Base-by-base conservation (phyloP, 1,284 basidiomycete species). In the Sanghuangporus weigelae region DNA sequence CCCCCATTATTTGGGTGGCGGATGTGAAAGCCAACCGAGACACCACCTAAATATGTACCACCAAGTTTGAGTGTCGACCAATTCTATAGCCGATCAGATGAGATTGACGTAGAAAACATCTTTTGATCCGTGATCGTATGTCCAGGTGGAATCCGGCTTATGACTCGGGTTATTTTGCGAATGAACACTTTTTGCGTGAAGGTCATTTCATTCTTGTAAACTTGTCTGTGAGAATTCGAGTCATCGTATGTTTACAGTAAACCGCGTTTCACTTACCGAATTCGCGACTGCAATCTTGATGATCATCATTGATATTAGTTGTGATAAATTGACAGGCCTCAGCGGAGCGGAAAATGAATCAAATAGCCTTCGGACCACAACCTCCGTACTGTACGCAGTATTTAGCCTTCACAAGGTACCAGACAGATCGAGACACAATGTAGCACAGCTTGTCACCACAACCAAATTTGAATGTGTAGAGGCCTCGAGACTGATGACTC, bases 11-110 rank as follows among this genome's bases (percentile, higher is more conserved):
- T 19, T 31, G 58, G n/a, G 39, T 54, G 21, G 39, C 60, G 53
- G 60, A 31, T 31, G 21, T 46, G 39, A 38, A 51, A 19, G 51
- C 19, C 60, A 53, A 61, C 60, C 60, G 60, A 60, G 49, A 51
- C 40, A 31, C 48, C 10, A 39, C 58, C 58, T 51, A 51, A 60
- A 51, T 51, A 35, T 31, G 53, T 14, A 38, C 23, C 35, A 51
- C 53, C 53, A 19, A 31, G 11, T 36, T 36, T n/a, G 31, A 54
- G 12, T 54, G 31, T 14, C 6, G 14, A 38, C 36, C 14, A 16
- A 12, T 38, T 31, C 31, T 35, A 36, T 35, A 54, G 16, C 53
- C 31, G 53, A 54, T 54, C 31, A 54, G 14, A 23, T 54, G 53
- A 54, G 53, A 54, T 36, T n/a, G 36, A 14, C 31, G 53, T 36